Percentiles rank a stretch among this genome's conserved stretches.
Evolutionary conservation across 768 basidiomycete species (phyloP).

Genomic region (Cystobasidium tubakii): DNA sequence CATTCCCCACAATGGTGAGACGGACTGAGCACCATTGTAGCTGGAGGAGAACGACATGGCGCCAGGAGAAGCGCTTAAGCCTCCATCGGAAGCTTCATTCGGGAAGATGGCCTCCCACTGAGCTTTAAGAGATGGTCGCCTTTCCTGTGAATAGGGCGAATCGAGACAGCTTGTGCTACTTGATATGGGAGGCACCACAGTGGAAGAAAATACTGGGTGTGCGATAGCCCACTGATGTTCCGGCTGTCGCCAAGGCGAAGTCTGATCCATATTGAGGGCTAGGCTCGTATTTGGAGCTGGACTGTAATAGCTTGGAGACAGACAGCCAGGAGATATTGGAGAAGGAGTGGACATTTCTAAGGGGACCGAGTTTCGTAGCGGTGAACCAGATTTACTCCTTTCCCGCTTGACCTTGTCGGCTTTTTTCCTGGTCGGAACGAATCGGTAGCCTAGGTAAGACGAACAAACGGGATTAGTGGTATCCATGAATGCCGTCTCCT

Average conservation of each 20-base stretch:
- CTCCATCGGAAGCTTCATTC: neutral
- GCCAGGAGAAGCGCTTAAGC: neutral
- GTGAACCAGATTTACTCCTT: constrained; percentile 15
- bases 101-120: constrained; percentile 16
- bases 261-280: neutral
- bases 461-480: neutral
- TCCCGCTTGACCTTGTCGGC: constrained; percentile 5
- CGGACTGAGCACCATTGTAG: neutral
- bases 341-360: neutral
- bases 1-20: neutral
- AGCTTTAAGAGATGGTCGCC: neutral
- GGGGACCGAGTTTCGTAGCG: neutral
- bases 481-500: neutral
- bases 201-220: neutral
- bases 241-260: neutral
- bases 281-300: neutral
- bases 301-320: neutral
- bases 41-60: neutral
- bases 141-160: neutral
- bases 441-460: constrained; percentile 15
- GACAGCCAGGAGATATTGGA: neutral
- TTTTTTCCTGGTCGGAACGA: constrained; percentile 27
- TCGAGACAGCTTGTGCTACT: neutral
- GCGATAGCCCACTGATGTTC: neutral
- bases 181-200: neutral